phyloP scores from a whole-genome alignment of 2,329 filamentous ascomycete species.

The Cladosporium sphaerospermum region DNA sequence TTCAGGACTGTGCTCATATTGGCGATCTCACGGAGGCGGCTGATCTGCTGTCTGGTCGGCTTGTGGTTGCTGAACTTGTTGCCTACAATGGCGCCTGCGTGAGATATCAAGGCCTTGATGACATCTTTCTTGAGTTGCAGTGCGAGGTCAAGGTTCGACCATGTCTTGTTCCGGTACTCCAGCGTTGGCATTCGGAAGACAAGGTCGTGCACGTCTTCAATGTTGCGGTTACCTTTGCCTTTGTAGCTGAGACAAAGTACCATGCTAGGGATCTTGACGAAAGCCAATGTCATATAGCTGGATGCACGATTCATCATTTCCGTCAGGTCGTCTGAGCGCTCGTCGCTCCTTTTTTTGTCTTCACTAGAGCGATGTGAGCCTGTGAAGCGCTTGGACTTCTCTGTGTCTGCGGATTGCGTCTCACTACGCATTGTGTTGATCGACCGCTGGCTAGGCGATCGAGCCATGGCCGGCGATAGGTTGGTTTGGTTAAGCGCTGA shows the following conservation, averaged over 20 bases:
- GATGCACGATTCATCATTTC: conserved; percentile 95
- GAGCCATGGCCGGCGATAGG: conserved; percentile 18
- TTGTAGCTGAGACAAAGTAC: conserved; percentile 95
- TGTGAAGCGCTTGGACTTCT: conserved; percentile 30
- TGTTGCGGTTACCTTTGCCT: conserved; percentile 87
- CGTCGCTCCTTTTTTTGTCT: conserved; percentile 44
- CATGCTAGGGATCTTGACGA: conserved; percentile 91
- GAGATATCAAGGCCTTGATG: conserved; percentile 86
- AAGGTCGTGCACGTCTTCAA: conserved; percentile 95
- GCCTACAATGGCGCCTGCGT: conserved; percentile 91
- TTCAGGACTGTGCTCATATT: conserved; percentile 62
- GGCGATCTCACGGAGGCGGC: conserved; percentile 74
- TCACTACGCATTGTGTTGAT: conserved; percentile 23
- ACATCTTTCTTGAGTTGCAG: conserved; percentile 91
- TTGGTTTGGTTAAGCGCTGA: conserved; percentile 23
- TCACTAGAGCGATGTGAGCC: conserved; percentile 17
- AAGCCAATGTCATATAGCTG: conserved; percentile 94
- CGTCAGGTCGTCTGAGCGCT: conserved; percentile 78
- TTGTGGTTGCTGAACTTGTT: conserved; percentile 94
- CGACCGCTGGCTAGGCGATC: conserved; percentile 28
- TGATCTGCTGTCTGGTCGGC: conserved; percentile 72
- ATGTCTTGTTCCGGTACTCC: conserved; percentile 97
- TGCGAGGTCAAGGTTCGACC: conserved; percentile 94
- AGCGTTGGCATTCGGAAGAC: conserved; percentile 92
- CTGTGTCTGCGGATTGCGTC: conserved; percentile 17